Conservation (phyloP, 2,329 filamentous ascomycete genomes). For the Beauveria brongniartii region DNA sequence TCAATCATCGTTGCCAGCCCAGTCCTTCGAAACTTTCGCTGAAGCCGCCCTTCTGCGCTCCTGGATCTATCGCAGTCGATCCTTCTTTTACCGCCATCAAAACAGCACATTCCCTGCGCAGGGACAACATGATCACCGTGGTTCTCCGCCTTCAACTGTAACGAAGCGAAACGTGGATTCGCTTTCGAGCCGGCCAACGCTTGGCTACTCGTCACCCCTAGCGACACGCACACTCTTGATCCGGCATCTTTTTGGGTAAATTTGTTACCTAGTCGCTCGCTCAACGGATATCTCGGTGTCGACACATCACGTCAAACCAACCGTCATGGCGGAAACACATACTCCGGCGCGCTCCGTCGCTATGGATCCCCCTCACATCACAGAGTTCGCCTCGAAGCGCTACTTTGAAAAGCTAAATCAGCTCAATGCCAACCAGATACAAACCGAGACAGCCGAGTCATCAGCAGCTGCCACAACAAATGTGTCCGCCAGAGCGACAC, state of each 20-base stretch:
- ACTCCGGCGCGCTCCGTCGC: conserved; percentile 21
- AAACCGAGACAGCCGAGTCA: conserved; percentile 19
- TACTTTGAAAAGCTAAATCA: conserved; percentile 56
- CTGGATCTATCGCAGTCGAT: not conserved
- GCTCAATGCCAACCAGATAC: conserved; percentile 39
- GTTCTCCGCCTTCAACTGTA: not conserved
- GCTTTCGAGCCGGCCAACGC: conserved; percentile 11
- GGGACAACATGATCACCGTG: conserved; percentile 9
- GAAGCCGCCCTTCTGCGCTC: not conserved
- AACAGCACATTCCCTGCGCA: not conserved
- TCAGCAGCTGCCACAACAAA: conserved; percentile 17
- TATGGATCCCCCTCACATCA: conserved; percentile 56
- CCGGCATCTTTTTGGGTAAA: conserved; percentile 13
- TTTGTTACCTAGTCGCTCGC: conserved; percentile 17
- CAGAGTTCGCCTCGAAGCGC: conserved; percentile 58
- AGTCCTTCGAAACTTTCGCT: not conserved
- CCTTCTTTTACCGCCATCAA: not conserved
- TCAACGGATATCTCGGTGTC: conserved; percentile 9
- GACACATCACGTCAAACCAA: not conserved
- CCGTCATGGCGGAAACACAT: conserved; percentile 26
- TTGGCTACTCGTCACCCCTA: conserved; percentile 6
- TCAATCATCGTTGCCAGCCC: not conserved
- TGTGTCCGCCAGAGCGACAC: conserved; percentile 17
- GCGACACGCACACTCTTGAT: conserved; percentile 1
- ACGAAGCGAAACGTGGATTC: conserved; percentile 5